Conservation (phyloP, 2,329 filamentous ascomycete genomes). For the Epichloe bromicola region DNA sequence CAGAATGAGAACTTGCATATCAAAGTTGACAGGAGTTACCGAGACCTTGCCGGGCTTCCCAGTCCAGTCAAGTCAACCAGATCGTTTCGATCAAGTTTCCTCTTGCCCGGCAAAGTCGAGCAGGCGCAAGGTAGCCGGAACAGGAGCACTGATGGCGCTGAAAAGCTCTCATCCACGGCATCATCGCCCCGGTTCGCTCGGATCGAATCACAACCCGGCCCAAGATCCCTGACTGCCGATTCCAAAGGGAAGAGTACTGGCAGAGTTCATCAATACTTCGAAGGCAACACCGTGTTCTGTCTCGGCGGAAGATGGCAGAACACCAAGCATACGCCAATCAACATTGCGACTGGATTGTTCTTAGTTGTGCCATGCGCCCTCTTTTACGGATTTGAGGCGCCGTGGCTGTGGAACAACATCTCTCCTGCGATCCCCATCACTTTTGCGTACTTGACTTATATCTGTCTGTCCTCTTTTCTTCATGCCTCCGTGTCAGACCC, state of each 20-base stretch:
- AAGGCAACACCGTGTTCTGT: slow-evolving; percentile 86
- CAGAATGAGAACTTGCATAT: slow-evolving; percentile 31
- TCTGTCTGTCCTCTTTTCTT: slow-evolving; percentile 86
- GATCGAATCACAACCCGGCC: slow-evolving; percentile 22
- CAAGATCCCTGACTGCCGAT: slow-evolving; percentile 10
- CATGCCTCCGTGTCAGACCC: slow-evolving; percentile 89
- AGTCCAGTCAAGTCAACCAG: slow-evolving; percentile 58
- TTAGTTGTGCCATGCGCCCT: slow-evolving; percentile 67
- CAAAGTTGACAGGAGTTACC: slow-evolving; percentile 48
- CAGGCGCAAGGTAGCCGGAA: slow-evolving; percentile 33
- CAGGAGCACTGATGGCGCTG: slow-evolving; percentile 53
- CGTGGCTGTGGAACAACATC: slow-evolving; percentile 75
- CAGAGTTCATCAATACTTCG: slow-evolving; percentile 83
- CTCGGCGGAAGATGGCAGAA: slow-evolving; percentile 79
- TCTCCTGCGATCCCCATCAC: slow-evolving; percentile 80
- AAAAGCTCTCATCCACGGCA: slow-evolving; percentile 70
- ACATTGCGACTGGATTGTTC: slow-evolving; percentile 70
- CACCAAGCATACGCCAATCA: slow-evolving; percentile 74
- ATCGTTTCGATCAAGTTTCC: slow-evolving; percentile 66
- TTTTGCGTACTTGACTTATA: slow-evolving; percentile 82
- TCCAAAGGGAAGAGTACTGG: slow-evolving; percentile 26
- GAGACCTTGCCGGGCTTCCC: slow-evolving; percentile 35
- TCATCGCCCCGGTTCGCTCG: slow-evolving; percentile 56
- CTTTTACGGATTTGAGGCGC: slow-evolving; percentile 76
- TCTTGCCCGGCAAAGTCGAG: slow-evolving; percentile 46